Base-by-base conservation (phyloP, 2,329 filamentous ascomycete species). In the Trichoderma brevicompactum region DNA sequence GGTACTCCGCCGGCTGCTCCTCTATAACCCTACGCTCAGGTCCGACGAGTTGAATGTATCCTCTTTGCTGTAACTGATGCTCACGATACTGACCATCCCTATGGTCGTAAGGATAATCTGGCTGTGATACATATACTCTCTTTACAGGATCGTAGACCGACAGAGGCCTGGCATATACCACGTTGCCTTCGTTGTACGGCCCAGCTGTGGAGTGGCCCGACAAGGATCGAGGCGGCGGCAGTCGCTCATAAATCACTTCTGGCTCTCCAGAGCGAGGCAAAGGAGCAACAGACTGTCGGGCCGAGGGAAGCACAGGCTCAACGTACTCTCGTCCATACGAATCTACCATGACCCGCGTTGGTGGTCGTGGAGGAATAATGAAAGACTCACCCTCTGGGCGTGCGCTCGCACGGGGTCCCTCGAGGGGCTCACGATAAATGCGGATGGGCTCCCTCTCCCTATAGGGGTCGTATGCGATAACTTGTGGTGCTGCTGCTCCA, bases 271-370 rank as follows among this genome's bases (percentile, higher is more conserved):
- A 73, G 41, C 75, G 73, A 32, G 72, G 67, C 15, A 83, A 79
- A 46, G 85, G 82, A 5, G 83, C 84, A 15, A 84, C 80, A 7
- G 86, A 87, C 56, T 85, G 84, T 53, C 84, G 78, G 19, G 81
- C 72, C 17, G 81, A 70, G 28, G 75, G 70, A 54, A 80, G 81
- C 9, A 78, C 71, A 32, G 86, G 85, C 70, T 89, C 86, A 66
- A 84, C 76, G 78, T 94, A 97, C 74, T 92, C 88, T 74, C 92
- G 91, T 46, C 93, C 93, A 76, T 89, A 92, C 68, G 91, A 87
- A 77, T 97, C 94, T 63, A 96, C 82, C 40, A 96, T 83, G 68
- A 97, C 89, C 67, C 89, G 87, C 64, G 88, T 81, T 17, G 85
- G 83, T 7, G 85, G 81, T 56, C 81, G 76, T 71, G 81, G 81